Percentiles rank a stretch among this genome's conserved stretches.
Evolutionary conservation across 768 basidiomycete species (phyloP).

Genomic region (Podaxis rugospora): DNA sequence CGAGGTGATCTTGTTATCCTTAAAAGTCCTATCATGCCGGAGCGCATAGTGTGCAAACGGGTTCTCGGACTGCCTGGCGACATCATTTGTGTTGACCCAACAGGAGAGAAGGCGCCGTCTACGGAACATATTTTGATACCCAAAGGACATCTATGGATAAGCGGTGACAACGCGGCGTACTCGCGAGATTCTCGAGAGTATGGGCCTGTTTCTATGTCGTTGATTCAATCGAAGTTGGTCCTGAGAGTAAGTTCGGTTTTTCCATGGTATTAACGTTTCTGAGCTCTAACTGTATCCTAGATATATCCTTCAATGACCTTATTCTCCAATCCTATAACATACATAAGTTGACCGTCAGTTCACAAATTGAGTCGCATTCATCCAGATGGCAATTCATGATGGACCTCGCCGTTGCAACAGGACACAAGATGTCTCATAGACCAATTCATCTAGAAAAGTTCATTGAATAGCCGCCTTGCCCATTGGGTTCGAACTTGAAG

Average conservation of each 20-base stretch:
- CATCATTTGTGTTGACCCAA: constrained; percentile 84
- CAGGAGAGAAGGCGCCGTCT: constrained; percentile 56
- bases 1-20: constrained; percentile 79
- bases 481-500: constrained; percentile 94
- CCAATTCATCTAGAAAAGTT: constrained; percentile 59
- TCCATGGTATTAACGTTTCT: background rate
- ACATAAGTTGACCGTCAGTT: constrained; percentile 25
- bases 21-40: constrained; percentile 65
- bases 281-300: constrained; percentile 20
- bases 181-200: constrained; percentile 91
- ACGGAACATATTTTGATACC: constrained; percentile 77
- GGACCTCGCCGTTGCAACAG: background rate
- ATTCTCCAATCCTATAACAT: constrained; percentile 39
- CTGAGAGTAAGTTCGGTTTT: constrained; percentile 48
- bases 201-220: constrained; percentile 82
- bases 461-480: constrained; percentile 94
- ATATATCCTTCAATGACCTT: constrained; percentile 42
- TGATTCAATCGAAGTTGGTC: constrained; percentile 65
- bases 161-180: constrained; percentile 79
- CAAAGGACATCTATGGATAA: constrained; percentile 84
- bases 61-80: constrained; percentile 90
- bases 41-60: constrained; percentile 78
- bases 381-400: background rate
- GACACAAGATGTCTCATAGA: background rate
- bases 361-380: background rate